phyloP scores from a whole-genome alignment of 176 grass and related monocot genomes.

The Panicum miliaceum region DNA sequence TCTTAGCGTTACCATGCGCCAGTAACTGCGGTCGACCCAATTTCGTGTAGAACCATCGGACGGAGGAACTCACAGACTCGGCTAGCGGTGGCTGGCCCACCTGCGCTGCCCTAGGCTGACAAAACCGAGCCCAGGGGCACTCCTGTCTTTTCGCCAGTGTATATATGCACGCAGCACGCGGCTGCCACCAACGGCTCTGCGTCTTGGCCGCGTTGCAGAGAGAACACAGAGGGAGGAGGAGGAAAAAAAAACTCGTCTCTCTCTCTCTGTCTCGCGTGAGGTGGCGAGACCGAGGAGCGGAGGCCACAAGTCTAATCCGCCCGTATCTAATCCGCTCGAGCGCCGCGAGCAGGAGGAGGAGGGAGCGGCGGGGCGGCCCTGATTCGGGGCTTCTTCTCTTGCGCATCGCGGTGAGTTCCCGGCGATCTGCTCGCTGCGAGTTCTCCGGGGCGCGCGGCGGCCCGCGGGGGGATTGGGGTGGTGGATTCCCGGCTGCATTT shows the following conservation, averaged over 20 bases:
- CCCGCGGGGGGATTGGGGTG: neutral
- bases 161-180: slow-evolving; percentile 1
- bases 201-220: slow-evolving; percentile 1
- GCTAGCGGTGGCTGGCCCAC: neutral
- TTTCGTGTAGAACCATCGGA: slow-evolving; percentile 29
- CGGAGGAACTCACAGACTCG: neutral
- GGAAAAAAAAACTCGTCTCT: neutral
- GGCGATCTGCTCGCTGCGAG: slow-evolving; percentile 20
- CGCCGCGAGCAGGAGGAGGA: neutral
- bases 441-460: neutral
- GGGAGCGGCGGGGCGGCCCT: neutral
- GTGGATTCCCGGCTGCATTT: slow-evolving; percentile 3
- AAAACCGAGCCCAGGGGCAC: neutral
- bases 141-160: neutral
- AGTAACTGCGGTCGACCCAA: neutral
- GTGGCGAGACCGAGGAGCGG: slow-evolving; percentile 49
- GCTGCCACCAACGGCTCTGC: slow-evolving; percentile 34
- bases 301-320: slow-evolving; percentile 45
- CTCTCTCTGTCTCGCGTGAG: slow-evolving; percentile 22
- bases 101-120: neutral
- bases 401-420: slow-evolving; percentile 29
- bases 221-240: neutral
- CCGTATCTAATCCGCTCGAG: slow-evolving; percentile 39
- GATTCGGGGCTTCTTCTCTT: slow-evolving; percentile 1
- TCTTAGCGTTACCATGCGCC: neutral